Conservation (phyloP, 805 yeast genomes). For the Myxozyma udenii region DNA sequence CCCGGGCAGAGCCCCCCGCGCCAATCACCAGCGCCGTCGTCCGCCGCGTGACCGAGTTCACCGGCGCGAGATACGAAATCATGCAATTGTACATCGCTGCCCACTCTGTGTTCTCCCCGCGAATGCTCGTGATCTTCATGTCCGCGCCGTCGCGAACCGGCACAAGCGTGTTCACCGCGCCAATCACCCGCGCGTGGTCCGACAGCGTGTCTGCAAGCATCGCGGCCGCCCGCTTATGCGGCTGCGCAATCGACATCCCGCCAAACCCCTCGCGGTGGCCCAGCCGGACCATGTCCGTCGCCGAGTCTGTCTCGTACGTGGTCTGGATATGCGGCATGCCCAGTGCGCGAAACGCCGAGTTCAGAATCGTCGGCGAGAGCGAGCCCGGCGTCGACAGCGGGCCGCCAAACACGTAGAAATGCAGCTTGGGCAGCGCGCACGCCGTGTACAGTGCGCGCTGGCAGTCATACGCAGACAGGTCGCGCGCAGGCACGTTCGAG, state of each 20-base stretch:
- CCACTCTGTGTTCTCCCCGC: conserved; percentile 95
- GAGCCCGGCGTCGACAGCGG: conserved; percentile 52
- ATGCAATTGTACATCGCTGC: conserved; percentile 75
- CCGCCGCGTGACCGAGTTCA: conserved; percentile 31
- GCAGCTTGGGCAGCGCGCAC: conserved; percentile 4
- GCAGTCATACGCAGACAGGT: conserved; percentile 12
- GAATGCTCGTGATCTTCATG: conserved; percentile 2
- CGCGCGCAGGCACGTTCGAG: neutral
- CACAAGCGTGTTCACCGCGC: conserved; percentile 87
- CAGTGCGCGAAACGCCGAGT: conserved; percentile 65
- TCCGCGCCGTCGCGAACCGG: conserved; percentile 38
- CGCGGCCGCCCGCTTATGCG: conserved; percentile 77
- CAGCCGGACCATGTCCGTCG: conserved; percentile 45
- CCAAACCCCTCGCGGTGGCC: conserved; percentile 52
- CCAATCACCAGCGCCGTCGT: conserved; percentile 78
- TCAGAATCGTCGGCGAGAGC: conserved; percentile 82
- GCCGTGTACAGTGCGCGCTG: conserved; percentile 11
- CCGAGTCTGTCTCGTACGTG: conserved; percentile 49
- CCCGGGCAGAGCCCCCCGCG: conserved; percentile 95
- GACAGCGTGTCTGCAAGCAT: conserved; percentile 61
- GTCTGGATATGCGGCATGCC: conserved; percentile 74
- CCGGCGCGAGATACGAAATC: conserved; percentile 41
- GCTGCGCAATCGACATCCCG: conserved; percentile 93
- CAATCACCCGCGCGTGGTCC: conserved; percentile 73
- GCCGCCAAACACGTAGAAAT: conserved; percentile 34